Base-by-base conservation (phyloP, 257 asterid species). In the Linderniella brevidens region DNA sequence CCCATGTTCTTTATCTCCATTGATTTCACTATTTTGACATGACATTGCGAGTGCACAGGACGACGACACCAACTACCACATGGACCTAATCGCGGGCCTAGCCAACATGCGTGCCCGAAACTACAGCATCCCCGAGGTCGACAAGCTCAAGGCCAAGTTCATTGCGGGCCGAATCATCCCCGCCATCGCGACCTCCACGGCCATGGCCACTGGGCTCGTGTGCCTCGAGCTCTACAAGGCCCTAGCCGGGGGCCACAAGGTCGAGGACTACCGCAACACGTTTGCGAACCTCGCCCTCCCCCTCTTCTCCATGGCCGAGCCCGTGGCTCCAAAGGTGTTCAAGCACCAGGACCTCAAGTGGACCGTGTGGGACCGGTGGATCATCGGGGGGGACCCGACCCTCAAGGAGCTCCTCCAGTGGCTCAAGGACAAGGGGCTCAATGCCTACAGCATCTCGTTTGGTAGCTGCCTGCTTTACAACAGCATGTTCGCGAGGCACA, bases 271-370 rank as follows among this genome's bases (percentile, higher is more conserved):
- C 41, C 69, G 79, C 14, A 72, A 72, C 65, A 61, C 79, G 13
- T 72, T 72, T 41, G 79, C 75, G 0, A 72, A 68, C 64, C 75
- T 68, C 14, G 80, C 79, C 0, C 72, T 72, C 8, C 79, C 79
- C 29, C 35, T 48, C 6, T 48, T 48, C 53, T 48, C 53, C 53
- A 72, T 72, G 54, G 75, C 79, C 8, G 79, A 72, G 59, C 79
- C 79, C 1, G 79, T 72, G 1, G 75, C 75, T 0, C 67, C 75
- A 19, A 72, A 72, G 41, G 65, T 68, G 49, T 19, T 64, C 17
- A 48, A 25, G 14, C 53, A 48, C 53, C 13, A 29, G 16, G 38
- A 48, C 38, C 19, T 25, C 37, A 19, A 16, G 17, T 48, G 53
- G 53, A 48, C 53, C 4, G 38, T 48, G 37, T 48, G 53, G 53